A percentile compares a stretch with the other conserved stretches of the same genome.
Conservation (phyloP, 176 grass and related monocot genomes). For the Aegilops tauschii region DNA sequence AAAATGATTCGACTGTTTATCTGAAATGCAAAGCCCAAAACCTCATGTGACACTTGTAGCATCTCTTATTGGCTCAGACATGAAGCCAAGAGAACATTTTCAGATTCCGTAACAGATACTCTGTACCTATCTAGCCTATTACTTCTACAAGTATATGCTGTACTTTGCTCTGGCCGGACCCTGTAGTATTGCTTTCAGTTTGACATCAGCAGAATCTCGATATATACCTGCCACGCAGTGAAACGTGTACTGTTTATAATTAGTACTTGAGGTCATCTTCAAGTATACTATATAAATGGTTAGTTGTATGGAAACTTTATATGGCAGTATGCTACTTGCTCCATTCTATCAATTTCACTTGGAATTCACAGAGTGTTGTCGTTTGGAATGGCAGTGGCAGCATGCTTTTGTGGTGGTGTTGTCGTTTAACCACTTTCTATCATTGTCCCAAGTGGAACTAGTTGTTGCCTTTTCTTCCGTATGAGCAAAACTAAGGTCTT, state of each 20-base stretch:
- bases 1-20: slow-evolving; percentile 4
- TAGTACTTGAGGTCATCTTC: not conserved
- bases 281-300: not conserved
- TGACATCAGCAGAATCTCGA: slow-evolving; percentile 21
- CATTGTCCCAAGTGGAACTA: not conserved
- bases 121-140: not conserved
- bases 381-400: too few relatives aligned
- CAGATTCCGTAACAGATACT: not conserved
- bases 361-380: not conserved
- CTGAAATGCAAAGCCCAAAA: too few relatives aligned
- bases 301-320: not conserved
- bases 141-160: not conserved
- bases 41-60: not conserved
- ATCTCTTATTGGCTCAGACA: slow-evolving; percentile 7
- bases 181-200: slow-evolving; percentile 26
- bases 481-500: not conserved
- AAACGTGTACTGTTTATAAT: not conserved
- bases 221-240: not conserved
- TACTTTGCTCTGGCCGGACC: slow-evolving; percentile 10
- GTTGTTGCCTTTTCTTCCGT: not conserved
- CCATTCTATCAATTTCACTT: not conserved
- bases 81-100: slow-evolving; percentile 11
- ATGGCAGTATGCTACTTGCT: not conserved
- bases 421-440: not conserved
- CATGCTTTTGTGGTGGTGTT: not conserved